Evolutionary conservation across 1,139 yeast genomes (phyloP).

Genomic region (Candida sanyaensis): DNA sequence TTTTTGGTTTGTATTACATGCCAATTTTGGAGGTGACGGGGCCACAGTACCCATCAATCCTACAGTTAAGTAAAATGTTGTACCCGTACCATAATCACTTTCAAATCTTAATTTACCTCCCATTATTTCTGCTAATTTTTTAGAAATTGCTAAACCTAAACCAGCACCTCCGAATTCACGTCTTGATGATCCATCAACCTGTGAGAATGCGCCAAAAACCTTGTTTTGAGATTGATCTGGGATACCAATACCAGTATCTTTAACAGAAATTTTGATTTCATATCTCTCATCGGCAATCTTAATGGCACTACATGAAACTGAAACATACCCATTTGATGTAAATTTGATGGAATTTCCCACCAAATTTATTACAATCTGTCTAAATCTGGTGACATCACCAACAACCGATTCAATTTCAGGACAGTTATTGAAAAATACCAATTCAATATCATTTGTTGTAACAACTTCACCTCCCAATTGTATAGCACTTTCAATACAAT

Average conservation of each 20-base stretch:
- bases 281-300: slow-evolving; percentile 34
- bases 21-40: slow-evolving; percentile 17
- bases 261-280: slow-evolving; percentile 44
- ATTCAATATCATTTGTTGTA: slow-evolving; percentile 44
- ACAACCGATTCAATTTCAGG: slow-evolving; percentile 42
- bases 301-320: slow-evolving; percentile 38
- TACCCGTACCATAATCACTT: slow-evolving; percentile 53
- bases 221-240: slow-evolving; percentile 48
- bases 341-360: slow-evolving; percentile 62
- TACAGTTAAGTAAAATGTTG: slow-evolving; percentile 43
- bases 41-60: slow-evolving; percentile 24
- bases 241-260: slow-evolving; percentile 66
- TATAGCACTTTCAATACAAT: slow-evolving; percentile 54
- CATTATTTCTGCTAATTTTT: slow-evolving; percentile 59
- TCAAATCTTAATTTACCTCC: slow-evolving; percentile 56
- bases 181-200: slow-evolving; percentile 61
- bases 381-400: slow-evolving; percentile 54
- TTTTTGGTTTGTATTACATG: slow-evolving; percentile 17
- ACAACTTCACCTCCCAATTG: slow-evolving; percentile 57
- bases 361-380: slow-evolving; percentile 56
- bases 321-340: slow-evolving; percentile 49
- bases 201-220: slow-evolving; percentile 61
- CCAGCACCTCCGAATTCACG: slow-evolving; percentile 64
- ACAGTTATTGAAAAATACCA: slow-evolving; percentile 49
- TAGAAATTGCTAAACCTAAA: slow-evolving; percentile 59